Conservation (phyloP, 345 rosid genomes). For the Bruguiera parviflora region DNA sequence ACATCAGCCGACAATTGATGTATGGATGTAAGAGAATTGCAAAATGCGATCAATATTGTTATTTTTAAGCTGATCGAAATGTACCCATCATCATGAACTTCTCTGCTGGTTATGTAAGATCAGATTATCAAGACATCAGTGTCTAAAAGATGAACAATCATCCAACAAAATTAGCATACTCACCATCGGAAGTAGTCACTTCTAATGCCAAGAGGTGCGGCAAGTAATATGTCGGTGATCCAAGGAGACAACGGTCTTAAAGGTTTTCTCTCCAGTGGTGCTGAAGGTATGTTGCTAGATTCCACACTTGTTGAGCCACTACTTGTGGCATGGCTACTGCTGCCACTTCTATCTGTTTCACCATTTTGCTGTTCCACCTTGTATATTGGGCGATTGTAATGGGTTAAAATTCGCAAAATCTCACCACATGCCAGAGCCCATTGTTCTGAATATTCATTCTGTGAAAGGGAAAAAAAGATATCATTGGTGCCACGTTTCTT, state of each 20-base stretch:
- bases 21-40: no score
- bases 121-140: background rate
- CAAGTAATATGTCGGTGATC: slow-evolving; percentile 89
- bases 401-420: slow-evolving; percentile 90
- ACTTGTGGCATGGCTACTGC: slow-evolving; percentile 41
- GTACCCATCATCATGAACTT: no score
- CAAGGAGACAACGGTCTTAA: slow-evolving; percentile 93
- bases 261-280: slow-evolving; percentile 77
- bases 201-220: slow-evolving; percentile 89
- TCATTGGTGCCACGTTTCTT: background rate
- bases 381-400: slow-evolving; percentile 94
- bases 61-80: no score
- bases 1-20: no score
- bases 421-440: slow-evolving; percentile 99
- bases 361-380: slow-evolving; percentile 57
- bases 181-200: slow-evolving; percentile 98
- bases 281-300: slow-evolving; percentile 36
- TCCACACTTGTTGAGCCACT: slow-evolving; percentile 42
- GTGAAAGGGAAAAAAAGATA: slow-evolving; percentile 18
- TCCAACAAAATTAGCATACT: slow-evolving; percentile 26
- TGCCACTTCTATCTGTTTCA: slow-evolving; percentile 49
- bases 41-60: no score
- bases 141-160: background rate
- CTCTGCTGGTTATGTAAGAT: no score
- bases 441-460: slow-evolving; percentile 95